Base-by-base conservation (phyloP, 441 rosid genomes). In the Kokia cookei region DNA sequence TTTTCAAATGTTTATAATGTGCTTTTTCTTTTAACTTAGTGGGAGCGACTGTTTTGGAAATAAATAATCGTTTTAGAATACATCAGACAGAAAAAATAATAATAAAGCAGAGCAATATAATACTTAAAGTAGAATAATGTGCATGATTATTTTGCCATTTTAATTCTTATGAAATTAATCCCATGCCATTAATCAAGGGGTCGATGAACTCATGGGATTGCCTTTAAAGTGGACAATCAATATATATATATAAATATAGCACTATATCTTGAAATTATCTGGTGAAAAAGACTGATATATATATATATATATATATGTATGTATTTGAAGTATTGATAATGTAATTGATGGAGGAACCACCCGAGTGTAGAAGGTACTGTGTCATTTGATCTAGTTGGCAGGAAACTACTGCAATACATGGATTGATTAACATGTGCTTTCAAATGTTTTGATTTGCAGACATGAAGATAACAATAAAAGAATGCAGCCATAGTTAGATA, bases 401-500 rank as follows among this genome's bases (percentile, higher is more conserved):
- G 57, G 35, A 65, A 45, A 47, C 35, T 26, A 47, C 63, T 26
- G 27, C 66, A 62, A 48, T 83, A 72, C 63, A 76, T 70, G 73
- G 66, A 75, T 72, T 68, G 73, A 66, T 51, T 64, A 51, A 58
- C 82, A 81, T 79, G 84, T 83, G 80, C 47, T 11, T 47, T 47
- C 71, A 47, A 47, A 24, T 69, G 72, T 51, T 69, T 29, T 50
- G 58, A 24, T 35, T 82, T 73, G 67, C 75, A 79, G 88, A 84
- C 90, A 82, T 76, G 76, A 75, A 80, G 82, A 84, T 76, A 81
- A 79, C 65, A 80, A 75, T 77, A 76, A 86, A 72, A 57, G 84
- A 78, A 82, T 77, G 81, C 61, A 68, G 82, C 85, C 89, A 82
- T 35, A 73, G 72, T 75, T 62, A 66, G 84, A 82, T 84, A 61